Base-by-base conservation (phyloP, 352 stramenopile genomes). In the Globisporangium okanoganense region DNA sequence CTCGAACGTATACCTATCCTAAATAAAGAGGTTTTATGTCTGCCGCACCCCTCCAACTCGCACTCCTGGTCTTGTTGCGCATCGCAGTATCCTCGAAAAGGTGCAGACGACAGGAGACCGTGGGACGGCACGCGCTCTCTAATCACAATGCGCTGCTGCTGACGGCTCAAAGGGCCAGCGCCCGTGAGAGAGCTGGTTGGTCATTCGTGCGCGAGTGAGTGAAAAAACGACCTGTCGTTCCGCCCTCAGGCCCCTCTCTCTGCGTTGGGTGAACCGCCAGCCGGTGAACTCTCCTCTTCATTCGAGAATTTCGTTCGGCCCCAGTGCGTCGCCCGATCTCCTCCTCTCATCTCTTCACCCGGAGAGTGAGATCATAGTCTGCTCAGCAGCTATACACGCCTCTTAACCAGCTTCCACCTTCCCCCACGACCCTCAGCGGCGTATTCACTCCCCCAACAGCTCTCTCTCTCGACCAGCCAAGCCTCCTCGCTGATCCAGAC, bases 241-340 rank as follows among this genome's bases (percentile, higher is more conserved):
- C 51, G 25, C 38, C 36, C 49, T 22, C 38, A 14, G 10, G n/a
- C 14, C 38, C 20, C 49, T 22, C 22, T n/a, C 36, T 31, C 38
- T 9, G 38, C 38, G 10, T 12, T 5, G 36, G 13, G 36, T 43
- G 36, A 45, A 22, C 38, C 38, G 20, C 38, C 38, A 45, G 38
- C 38, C 38, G 38, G 38, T 45, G 16, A 16, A 16, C 40, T 20
- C 27, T 52, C 55, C 57, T 43, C 45, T 50, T 69, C 62, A 69
- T 79, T 76, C 62, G 69, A 75, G 71, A 79, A 79, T 76, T 76
- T 79, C 71, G 69, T 79, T 79, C 71, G 71, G 63, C 71, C 71
- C 18, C 58, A 62, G 56, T 64, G 50, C 55, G 50, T 54, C 67
- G 69, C 56, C 24, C 61, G 57, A 67, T 64, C 58, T 73, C 56